A percentile compares a stretch with the other conserved stretches of the same genome.
Evolutionary conservation across 495 filamentous ascomycete species (phyloP).

Genomic region (Hyaloscypha bicolor): DNA sequence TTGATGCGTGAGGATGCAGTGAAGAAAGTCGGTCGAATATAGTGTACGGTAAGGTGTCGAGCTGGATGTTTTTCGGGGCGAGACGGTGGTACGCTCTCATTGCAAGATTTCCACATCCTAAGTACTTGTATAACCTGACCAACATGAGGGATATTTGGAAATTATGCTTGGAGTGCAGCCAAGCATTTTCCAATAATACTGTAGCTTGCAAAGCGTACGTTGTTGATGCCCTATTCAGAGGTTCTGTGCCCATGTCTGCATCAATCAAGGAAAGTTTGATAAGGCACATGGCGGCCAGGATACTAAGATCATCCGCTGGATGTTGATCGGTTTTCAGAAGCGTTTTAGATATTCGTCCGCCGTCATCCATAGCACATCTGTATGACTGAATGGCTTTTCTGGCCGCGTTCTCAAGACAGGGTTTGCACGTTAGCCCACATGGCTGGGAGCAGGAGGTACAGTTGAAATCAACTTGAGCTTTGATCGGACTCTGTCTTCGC

Average conservation of each 20-base stretch:
- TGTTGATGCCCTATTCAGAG: slow-evolving; percentile 11
- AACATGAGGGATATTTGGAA: slow-evolving; percentile 46
- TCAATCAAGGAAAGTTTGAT: slow-evolving; percentile 45
- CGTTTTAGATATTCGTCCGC: slow-evolving; percentile 21
- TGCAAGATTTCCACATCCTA: slow-evolving; percentile 44
- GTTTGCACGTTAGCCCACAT: slow-evolving; percentile 9
- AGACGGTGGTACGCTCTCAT: slow-evolving; percentile 45
- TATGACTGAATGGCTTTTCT: slow-evolving; percentile 18
- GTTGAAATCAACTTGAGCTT: background rate
- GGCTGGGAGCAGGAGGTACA: slow-evolving; percentile 10
- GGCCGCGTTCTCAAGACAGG: slow-evolving; percentile 19
- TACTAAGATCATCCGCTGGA: slow-evolving; percentile 45
- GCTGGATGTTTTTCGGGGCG: slow-evolving; percentile 51
- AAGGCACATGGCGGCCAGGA: slow-evolving; percentile 47
- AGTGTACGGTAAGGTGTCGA: slow-evolving; percentile 48
- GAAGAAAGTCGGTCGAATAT: slow-evolving; percentile 55
- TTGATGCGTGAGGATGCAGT: slow-evolving; percentile 48
- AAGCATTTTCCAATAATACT: slow-evolving; percentile 46
- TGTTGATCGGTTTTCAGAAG: slow-evolving; percentile 35
- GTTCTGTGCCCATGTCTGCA: background rate
- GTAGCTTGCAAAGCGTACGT: slow-evolving; percentile 46
- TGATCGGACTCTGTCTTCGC: slow-evolving; percentile 2
- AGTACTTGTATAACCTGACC: slow-evolving; percentile 47
- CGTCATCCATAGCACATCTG: slow-evolving; percentile 20
- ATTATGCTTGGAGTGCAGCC: slow-evolving; percentile 39